Percentiles rank a stretch among this genome's conserved stretches.
phyloP scores from a whole-genome alignment of 2,329 filamentous ascomycete species.

The Exophiala aquamarina region DNA sequence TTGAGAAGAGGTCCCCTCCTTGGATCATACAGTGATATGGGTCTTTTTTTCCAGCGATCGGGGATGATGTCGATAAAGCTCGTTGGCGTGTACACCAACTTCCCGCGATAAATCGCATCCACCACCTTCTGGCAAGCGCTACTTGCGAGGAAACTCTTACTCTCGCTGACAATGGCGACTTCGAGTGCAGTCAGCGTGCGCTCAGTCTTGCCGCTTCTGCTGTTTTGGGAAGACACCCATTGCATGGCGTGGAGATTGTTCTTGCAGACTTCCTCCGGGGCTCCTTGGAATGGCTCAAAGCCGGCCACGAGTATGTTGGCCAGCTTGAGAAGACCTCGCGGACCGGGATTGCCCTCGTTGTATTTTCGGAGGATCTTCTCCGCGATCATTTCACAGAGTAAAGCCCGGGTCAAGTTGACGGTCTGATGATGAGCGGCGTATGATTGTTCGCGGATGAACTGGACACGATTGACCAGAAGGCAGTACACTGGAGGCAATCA shows the following conservation, averaged over 20 bases:
- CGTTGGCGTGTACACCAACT: constrained; percentile 78
- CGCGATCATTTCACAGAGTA: constrained; percentile 76
- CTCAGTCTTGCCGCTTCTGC: constrained; percentile 47
- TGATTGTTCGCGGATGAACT: constrained; percentile 76
- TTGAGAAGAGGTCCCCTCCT: constrained; percentile 73
- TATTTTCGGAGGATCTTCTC: constrained; percentile 75
- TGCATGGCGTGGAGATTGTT: constrained; percentile 52
- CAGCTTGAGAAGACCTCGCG: constrained; percentile 69
- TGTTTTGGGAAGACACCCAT: constrained; percentile 43
- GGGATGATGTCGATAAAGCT: constrained; percentile 81
- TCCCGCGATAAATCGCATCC: constrained; percentile 76
- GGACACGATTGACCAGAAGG: constrained; percentile 75
- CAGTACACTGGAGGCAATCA: constrained; percentile 64
- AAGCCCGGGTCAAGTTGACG: constrained; percentile 74
- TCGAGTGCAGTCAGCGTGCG: constrained; percentile 74
- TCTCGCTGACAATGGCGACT: constrained; percentile 79
- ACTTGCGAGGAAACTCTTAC: constrained; percentile 73
- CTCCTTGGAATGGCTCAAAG: constrained; percentile 83
- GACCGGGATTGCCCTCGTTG: constrained; percentile 72
- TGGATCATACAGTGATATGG: constrained; percentile 78
- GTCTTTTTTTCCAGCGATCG: constrained; percentile 81
- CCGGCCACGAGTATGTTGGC: constrained; percentile 79
- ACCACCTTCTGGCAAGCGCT: constrained; percentile 80
- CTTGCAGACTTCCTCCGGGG: constrained; percentile 64
- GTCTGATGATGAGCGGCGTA: constrained; percentile 77